A percentile compares a stretch with the other conserved stretches of the same genome.
Conservation (phyloP, 257 asterid species). For the Leonotis leonurus region DNA sequence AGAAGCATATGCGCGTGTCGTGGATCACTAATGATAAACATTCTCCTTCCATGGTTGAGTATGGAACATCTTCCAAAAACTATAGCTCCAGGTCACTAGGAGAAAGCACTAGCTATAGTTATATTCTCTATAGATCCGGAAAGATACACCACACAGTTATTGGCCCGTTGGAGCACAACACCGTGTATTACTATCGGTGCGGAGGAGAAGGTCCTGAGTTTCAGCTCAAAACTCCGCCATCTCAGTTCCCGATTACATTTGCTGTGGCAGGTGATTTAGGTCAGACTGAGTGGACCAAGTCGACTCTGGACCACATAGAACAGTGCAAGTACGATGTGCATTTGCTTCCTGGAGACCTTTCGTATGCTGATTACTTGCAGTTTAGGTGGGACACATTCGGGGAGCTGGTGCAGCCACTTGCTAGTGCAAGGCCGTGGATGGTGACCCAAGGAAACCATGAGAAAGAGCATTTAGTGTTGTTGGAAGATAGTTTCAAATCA, state of each 20-base stretch:
- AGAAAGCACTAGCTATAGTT: slow-evolving; percentile 59
- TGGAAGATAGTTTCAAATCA: slow-evolving; percentile 50
- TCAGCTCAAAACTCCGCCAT: slow-evolving; percentile 81
- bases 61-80: slow-evolving; percentile 60
- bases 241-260: slow-evolving; percentile 73
- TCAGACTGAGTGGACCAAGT: slow-evolving; percentile 90
- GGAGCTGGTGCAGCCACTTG: slow-evolving; percentile 86
- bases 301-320: slow-evolving; percentile 75
- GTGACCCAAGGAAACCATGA: slow-evolving; percentile 99
- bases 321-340: slow-evolving; percentile 76
- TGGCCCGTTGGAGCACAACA: slow-evolving; percentile 72
- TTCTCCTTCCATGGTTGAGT: slow-evolving; percentile 63
- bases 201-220: slow-evolving; percentile 78
- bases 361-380: slow-evolving; percentile 87
- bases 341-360: slow-evolving; percentile 88
- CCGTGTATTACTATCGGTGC: slow-evolving; percentile 63
- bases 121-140: slow-evolving; percentile 69
- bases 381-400: slow-evolving; percentile 90
- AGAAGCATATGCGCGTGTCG: slow-evolving; percentile 61
- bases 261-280: slow-evolving; percentile 97
- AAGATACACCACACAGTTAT: slow-evolving; percentile 77
- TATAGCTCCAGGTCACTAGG: slow-evolving; percentile 51
- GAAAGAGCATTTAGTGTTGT: slow-evolving; percentile 58
- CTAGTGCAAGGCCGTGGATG: slow-evolving; percentile 98
- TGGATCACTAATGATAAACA: slow-evolving; percentile 57